A percentile compares a stretch with the other conserved stretches of the same genome.
Conservation (phyloP, 2,329 filamentous ascomycete genomes). For the Dactylella cylindrospora region DNA sequence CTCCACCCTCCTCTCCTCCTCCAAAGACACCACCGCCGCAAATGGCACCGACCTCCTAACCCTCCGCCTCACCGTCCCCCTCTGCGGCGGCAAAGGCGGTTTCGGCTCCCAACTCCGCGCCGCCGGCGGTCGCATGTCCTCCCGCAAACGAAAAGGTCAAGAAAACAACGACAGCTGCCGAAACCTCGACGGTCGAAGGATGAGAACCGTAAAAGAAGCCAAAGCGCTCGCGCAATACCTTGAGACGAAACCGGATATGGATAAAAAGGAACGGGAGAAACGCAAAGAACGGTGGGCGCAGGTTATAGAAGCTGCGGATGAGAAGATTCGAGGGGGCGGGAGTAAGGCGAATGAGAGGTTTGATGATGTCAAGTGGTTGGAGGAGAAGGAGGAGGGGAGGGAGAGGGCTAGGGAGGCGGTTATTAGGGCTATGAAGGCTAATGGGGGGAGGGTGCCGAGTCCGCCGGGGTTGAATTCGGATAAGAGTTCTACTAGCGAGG, state of each 20-base stretch:
- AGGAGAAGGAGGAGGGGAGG: slow-evolving; percentile 85
- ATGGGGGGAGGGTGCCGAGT: slow-evolving; percentile 51
- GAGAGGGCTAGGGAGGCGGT: slow-evolving; percentile 80
- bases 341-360: slow-evolving; percentile 63
- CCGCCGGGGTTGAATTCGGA: slow-evolving; percentile 51
- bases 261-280: slow-evolving; percentile 82
- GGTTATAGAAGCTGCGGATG: slow-evolving; percentile 79
- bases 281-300: slow-evolving; percentile 82
- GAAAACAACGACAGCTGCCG: slow-evolving; percentile 88
- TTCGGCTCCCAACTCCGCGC: slow-evolving; percentile 97
- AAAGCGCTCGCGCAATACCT: slow-evolving; percentile 94
- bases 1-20: slow-evolving; percentile 57
- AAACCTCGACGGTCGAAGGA: slow-evolving; percentile 84
- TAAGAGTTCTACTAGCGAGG: slow-evolving; percentile 53
- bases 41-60: slow-evolving; percentile 71
- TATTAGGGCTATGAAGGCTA: slow-evolving; percentile 66
- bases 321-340: slow-evolving; percentile 57
- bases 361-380: slow-evolving; percentile 83
- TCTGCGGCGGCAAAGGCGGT: slow-evolving; percentile 93
- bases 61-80: slow-evolving; percentile 73
- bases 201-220: slow-evolving; percentile 91
- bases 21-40: slow-evolving; percentile 65
- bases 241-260: slow-evolving; percentile 96
- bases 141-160: slow-evolving; percentile 81
- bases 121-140: slow-evolving; percentile 96